phyloP scores from a whole-genome alignment of 2,329 filamentous ascomycete species.

The Diaporthe citrichinensis region DNA sequence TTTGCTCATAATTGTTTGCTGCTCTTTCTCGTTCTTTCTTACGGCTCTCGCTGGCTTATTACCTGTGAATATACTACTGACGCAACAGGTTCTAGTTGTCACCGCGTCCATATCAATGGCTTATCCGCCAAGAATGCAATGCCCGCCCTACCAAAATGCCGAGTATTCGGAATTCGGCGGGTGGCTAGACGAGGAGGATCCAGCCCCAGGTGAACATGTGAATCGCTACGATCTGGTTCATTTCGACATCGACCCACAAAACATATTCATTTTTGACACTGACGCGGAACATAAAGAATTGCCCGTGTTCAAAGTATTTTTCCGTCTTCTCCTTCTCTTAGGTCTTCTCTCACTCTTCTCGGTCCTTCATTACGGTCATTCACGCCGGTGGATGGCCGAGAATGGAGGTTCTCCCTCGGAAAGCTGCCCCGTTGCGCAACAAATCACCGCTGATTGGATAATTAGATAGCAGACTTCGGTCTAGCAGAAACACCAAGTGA shows the following conservation, averaged over 20 bases:
- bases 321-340: too few relatives aligned
- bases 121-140: neutral
- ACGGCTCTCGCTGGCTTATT: neutral
- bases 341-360: neutral
- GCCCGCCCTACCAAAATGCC: neutral
- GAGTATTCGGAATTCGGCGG: neutral
- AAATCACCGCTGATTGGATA: neutral
- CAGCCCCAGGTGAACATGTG: neutral
- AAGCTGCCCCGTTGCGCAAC: neutral
- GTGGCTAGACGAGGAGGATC: neutral
- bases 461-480: conserved; percentile 18
- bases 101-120: conserved; percentile 1
- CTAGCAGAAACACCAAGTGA: neutral
- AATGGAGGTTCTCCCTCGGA: neutral
- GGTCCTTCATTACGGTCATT: neutral
- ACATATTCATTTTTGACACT: neutral
- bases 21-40: too few relatives aligned
- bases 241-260: conserved; percentile 15
- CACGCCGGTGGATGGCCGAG: neutral
- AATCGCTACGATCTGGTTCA: neutral
- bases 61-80: neutral
- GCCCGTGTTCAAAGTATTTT: conserved; percentile 10
- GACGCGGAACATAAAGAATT: neutral
- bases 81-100: neutral
- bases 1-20: neutral